Conservation (phyloP, 805 yeast genomes). For the Hanseniaspora guilliermondii region DNA sequence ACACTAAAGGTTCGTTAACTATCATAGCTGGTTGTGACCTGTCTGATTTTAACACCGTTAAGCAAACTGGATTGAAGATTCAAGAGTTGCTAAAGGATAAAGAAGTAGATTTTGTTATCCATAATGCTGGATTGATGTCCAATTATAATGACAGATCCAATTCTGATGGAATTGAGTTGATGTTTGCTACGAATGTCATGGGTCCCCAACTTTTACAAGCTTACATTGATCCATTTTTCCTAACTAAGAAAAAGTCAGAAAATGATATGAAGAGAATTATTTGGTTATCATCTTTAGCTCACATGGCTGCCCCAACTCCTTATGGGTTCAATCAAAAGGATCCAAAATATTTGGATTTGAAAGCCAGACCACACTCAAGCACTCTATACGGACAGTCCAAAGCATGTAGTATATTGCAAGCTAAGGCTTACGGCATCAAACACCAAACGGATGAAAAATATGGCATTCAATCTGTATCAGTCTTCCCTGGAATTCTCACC, state of each 20-base stretch:
- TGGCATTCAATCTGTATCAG: slow-evolving; percentile 26
- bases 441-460: slow-evolving; percentile 22
- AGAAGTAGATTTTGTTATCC: slow-evolving; percentile 26
- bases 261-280: slow-evolving; percentile 27
- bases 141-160: slow-evolving; percentile 23
- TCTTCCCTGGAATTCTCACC: slow-evolving; percentile 29
- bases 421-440: slow-evolving; percentile 27
- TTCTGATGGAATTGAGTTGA: slow-evolving; percentile 29
- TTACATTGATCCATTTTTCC: slow-evolving; percentile 28
- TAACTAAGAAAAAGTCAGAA: slow-evolving; percentile 22
- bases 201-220: slow-evolving; percentile 32
- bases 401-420: slow-evolving; percentile 28
- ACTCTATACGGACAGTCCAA: slow-evolving; percentile 31
- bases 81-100: slow-evolving; percentile 16
- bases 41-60: slow-evolving; percentile 29
- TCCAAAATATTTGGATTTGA: slow-evolving; percentile 21
- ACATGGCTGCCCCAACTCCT: slow-evolving; percentile 21
- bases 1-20: slow-evolving; percentile 21
- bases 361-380: slow-evolving; percentile 18
- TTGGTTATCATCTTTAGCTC: slow-evolving; percentile 31
- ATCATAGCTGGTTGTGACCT: slow-evolving; percentile 28
- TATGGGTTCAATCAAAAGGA: slow-evolving; percentile 28
- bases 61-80: slow-evolving; percentile 23
- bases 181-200: slow-evolving; percentile 29
- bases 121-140: slow-evolving; percentile 31